These are phyloP conservation scores for Salvia hispanica DNA, from an alignment of 257 asterid species.

Conservation along the genomic window DNA sequence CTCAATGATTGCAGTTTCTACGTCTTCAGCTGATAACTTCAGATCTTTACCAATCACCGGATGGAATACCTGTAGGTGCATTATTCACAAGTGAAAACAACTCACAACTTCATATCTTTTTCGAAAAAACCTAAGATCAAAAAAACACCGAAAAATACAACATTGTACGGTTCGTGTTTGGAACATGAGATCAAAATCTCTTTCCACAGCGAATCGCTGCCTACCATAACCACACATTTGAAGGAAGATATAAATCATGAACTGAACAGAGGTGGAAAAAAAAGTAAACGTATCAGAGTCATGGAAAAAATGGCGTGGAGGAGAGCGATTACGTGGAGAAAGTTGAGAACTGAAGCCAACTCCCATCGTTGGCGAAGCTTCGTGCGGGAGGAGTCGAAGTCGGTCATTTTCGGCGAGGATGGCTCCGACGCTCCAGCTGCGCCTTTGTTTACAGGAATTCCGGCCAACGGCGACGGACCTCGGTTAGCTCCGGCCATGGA, in stretches of 20 bases:
- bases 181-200: not conserved
- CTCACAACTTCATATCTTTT: not conserved
- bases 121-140: not conserved
- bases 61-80: conserved; percentile 61
- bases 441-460: conserved; percentile 24
- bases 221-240: not conserved
- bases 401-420: conserved; percentile 32
- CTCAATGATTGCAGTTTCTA: conserved; percentile 75
- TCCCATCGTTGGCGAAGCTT: conserved; percentile 86
- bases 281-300: not conserved
- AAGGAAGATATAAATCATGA: not conserved
- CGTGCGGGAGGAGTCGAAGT: conserved; percentile 42
- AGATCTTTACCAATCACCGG: conserved; percentile 53
- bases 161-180: not conserved
- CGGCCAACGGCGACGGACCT: conserved; percentile 25
- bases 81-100: not conserved
- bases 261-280: not conserved
- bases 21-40: conserved; percentile 83
- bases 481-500: conserved; percentile 31
- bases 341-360: conserved; percentile 88
- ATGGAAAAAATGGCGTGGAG: not conserved
- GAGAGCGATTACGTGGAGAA: conserved; percentile 57
- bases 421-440: conserved; percentile 23
- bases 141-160: not conserved
- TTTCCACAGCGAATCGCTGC: not conserved